Evolutionary conservation across 176 grass and related monocot genomes (phyloP), one percentile per base, ranked within the genome.

Genomic region (Chloris gayana): DNA sequence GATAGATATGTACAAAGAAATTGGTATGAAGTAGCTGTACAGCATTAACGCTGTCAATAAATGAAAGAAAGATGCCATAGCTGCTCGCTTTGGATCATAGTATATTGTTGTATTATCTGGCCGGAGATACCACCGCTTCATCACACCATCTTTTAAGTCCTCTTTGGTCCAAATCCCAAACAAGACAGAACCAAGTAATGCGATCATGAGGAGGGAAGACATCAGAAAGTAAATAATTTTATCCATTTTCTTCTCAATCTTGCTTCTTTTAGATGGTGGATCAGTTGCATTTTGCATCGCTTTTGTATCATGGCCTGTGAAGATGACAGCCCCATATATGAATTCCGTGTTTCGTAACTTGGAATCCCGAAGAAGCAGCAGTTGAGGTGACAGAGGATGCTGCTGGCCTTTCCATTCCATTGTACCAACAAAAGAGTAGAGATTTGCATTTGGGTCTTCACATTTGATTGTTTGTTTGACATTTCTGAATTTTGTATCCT

Each of bases 1-100:
- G 25, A 99, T 99, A 21, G 93, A 96, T 82, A 99, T 93, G 74
- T 99, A 99, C 78, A 99, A 86, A 57, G 97, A 99, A 73, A 99
- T 96, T 39, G 97, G 97, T 47, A 99, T 96, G 83, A 99, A 99
- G 83, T 91, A 91, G 71, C 77, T 89, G 77, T 99, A 99, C 60
- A 99, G 81, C 88, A 99, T 99, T 87, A 99, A 91, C 42, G 97
- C 87, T 61, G 97, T 99, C 79, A 99, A 73, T 59, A 99, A 91
- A 82, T 99, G 97, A 68, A 79, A 93, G 61, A 99, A 90, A 17
- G 97, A 94, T 76, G 97, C 84, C 38, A 93, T 35, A 73, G 79
- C 37, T 57, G 85, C 75, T 69, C 80, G 81, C 12, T 87, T 83
- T 24, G 93, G 97, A 84, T 99, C 82, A 84, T 84, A 99, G 82